Evolutionary conservation across 148 eudicot genomes (phyloP).

Genomic region (Selenicereus undatus): DNA sequence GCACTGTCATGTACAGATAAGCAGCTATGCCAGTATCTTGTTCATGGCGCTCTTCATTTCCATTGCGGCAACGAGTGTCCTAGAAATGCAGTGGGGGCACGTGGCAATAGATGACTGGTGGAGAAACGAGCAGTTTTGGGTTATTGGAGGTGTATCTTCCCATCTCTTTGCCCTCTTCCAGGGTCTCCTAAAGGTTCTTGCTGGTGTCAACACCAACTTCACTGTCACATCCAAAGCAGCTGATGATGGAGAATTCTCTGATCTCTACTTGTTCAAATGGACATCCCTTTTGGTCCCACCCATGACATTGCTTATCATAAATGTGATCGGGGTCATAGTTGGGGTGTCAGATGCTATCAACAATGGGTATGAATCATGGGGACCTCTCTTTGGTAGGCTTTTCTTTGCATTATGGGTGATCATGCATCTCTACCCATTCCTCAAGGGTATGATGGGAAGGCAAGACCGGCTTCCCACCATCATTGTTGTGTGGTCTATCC

Average conservation of each 20-base stretch:
- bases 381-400: slow-evolving; percentile 74
- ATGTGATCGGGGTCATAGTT: slow-evolving; percentile 73
- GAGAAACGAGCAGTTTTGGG: slow-evolving; percentile 99
- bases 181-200: slow-evolving; percentile 92
- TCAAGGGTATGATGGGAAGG: slow-evolving; percentile 89
- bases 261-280: slow-evolving; percentile 93
- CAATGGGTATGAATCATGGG: slow-evolving; percentile 92
- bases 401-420: slow-evolving; percentile 97
- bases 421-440: slow-evolving; percentile 89
- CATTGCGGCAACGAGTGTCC: slow-evolving; percentile 75
- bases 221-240: slow-evolving; percentile 94
- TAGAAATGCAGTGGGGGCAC: slow-evolving; percentile 96
- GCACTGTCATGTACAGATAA: slow-evolving; percentile 54
- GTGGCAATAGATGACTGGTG: slow-evolving; percentile 87
- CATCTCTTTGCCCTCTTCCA: slow-evolving; percentile 93
- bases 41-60: slow-evolving; percentile 89
- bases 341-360: slow-evolving; percentile 90
- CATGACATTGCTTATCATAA: slow-evolving; percentile 67
- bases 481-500: slow-evolving; percentile 81
- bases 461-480: slow-evolving; percentile 75
- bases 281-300: slow-evolving; percentile 86
- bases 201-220: slow-evolving; percentile 91
- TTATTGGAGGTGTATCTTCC: slow-evolving; percentile 88
- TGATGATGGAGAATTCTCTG: slow-evolving; percentile 87
- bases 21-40: slow-evolving; percentile 87